A percentile compares a stretch with the other conserved stretches of the same genome.
These are phyloP conservation scores for Phytophthora agathidicida DNA, from an alignment of 352 stramenopile species.

Conservation along the genomic window DNA sequence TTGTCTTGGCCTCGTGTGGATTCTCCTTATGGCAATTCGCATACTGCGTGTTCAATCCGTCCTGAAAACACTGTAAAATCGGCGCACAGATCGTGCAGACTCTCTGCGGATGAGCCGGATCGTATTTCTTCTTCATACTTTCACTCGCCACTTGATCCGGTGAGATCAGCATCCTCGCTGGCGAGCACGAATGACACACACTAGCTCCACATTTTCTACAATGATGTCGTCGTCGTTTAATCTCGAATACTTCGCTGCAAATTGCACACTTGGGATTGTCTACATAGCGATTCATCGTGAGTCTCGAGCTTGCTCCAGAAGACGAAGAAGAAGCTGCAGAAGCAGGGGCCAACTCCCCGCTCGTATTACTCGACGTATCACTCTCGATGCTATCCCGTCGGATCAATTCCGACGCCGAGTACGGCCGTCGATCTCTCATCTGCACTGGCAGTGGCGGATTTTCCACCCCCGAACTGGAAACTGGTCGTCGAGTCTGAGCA, in stretches of 20 bases:
- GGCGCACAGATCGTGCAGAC: constrained; percentile 86
- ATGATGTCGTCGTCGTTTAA: constrained; percentile 72
- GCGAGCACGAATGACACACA: constrained; percentile 74
- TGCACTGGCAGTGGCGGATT: constrained; percentile 25
- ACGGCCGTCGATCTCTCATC: constrained; percentile 37
- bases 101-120: constrained; percentile 72
- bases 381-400: constrained; percentile 49
- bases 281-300: constrained; percentile 45
- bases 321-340: constrained; percentile 25
- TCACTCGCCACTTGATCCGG: constrained; percentile 59
- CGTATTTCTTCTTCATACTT: constrained; percentile 63
- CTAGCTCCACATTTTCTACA: constrained; percentile 78
- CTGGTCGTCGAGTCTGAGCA: constrained; percentile 28
- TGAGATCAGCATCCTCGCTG: constrained; percentile 78
- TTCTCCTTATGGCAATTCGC: constrained; percentile 88
- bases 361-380: constrained; percentile 47
- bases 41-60: constrained; percentile 70
- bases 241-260: constrained; percentile 80
- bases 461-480: constrained; percentile 36
- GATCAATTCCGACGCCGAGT: constrained; percentile 50
- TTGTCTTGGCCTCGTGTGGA: constrained; percentile 70
- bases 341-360: constrained; percentile 22
- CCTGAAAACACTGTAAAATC: constrained; percentile 76
- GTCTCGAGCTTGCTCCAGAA: constrained; percentile 22
- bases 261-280: constrained; percentile 77